Conservation (phyloP, 345 rosid species). For the Dipteronia sinensis region DNA sequence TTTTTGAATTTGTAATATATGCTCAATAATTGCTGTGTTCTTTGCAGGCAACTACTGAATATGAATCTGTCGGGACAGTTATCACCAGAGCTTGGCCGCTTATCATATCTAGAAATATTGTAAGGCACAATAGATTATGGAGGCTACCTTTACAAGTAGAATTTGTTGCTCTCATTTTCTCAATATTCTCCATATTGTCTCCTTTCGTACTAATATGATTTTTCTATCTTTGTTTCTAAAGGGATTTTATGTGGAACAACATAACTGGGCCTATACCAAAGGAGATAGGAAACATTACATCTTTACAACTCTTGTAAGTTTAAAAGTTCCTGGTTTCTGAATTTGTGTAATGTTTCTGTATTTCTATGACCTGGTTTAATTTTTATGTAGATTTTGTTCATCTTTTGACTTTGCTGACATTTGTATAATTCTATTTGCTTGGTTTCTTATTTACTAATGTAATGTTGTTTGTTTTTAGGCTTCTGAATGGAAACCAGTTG, state of each 20-base stretch:
- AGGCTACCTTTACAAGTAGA: neutral
- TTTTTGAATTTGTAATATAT: neutral
- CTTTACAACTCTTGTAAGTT: slow-evolving; percentile 87
- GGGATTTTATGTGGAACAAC: slow-evolving; percentile 98
- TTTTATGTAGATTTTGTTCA: neutral
- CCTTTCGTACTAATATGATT: slow-evolving; percentile 14
- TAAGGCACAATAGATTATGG: slow-evolving; percentile 33
- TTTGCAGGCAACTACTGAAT: slow-evolving; percentile 69
- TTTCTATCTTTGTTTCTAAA: slow-evolving; percentile 31
- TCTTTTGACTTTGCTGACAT: slow-evolving; percentile 4
- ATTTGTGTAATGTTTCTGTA: neutral
- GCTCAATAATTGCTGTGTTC: slow-evolving; percentile 7
- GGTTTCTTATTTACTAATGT: slow-evolving; percentile 24
- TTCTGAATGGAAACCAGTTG: slow-evolving; percentile 83
- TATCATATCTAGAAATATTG: slow-evolving; percentile 68
- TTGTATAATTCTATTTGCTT: slow-evolving; percentile 11
- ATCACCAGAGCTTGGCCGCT: slow-evolving; percentile 76
- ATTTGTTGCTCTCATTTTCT: neutral
- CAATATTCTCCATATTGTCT: neutral
- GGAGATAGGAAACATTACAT: slow-evolving; percentile 78
- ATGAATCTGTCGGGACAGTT: slow-evolving; percentile 82
- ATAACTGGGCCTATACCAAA: slow-evolving; percentile 81
- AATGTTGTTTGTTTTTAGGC: slow-evolving; percentile 52
- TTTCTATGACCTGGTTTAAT: neutral
- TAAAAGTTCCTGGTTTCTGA: neutral